Base-by-base conservation (phyloP, 768 basidiomycete species). In the Agaricus subrufescens region DNA sequence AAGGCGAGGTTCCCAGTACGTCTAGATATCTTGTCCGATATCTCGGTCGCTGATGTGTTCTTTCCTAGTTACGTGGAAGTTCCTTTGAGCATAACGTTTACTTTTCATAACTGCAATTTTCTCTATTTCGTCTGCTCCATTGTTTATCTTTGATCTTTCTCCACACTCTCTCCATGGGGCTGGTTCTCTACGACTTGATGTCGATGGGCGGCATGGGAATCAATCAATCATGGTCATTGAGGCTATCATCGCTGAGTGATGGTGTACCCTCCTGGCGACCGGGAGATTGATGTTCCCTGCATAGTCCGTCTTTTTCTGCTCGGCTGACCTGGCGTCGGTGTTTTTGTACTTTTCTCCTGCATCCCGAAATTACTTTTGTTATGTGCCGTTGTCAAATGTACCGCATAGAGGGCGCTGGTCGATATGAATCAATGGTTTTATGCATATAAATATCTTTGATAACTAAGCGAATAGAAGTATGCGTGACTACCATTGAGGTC, bases 1-100 rank as follows among this genome's bases (percentile, higher is more conserved):
- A 76, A 25, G 93, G 93, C 59, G 61, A 72, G 56, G 74, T 91
- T 58, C 62, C 72, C 48, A 88, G 87, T 85, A 68, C 57, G 80
- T 80, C 30, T 40, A 50, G 11, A 1, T 43, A 10, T 40, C 52
- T 23, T 52, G n/a, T 30, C 31, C 46, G 12, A 19, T 44, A 26
- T 38, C 54, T 30, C 19, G 14, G 52, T 52, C 49, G 31, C 56
- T 64, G 29, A 62, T 19, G 52, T 56, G 48, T 42, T 45, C 50
- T 40, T 19, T 43, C 54, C 39, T 58, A 78, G 77, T 78, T 54
- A 62, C 53, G 23, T 78, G 77, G 77, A 47, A 48, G 46, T 74
- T 70, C 58, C 58, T 67, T 55, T 75, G 65, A 70, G 42, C 53
- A 61, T 52, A 75, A 73, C 74, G 46, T 46, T 46, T 73, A 69